Conservation (phyloP, 1,139 yeast genomes). For the Eremothecium gossypii region DNA sequence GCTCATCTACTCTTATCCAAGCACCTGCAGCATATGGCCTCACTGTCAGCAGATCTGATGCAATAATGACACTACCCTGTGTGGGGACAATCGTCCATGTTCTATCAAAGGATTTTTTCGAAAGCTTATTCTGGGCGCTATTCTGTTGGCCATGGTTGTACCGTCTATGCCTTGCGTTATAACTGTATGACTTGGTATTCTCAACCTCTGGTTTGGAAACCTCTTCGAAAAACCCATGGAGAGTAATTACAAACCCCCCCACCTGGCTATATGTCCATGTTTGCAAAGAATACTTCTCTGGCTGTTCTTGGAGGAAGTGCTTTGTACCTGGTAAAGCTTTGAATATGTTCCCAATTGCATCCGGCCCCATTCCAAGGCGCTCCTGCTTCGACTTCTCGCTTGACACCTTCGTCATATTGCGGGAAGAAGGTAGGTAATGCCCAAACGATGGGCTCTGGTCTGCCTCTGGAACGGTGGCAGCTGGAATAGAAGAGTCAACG, state of each 20-base stretch:
- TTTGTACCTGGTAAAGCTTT: constrained; percentile 62
- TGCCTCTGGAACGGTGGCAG: constrained; percentile 35
- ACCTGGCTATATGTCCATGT: constrained; percentile 63
- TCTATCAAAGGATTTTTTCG: constrained; percentile 78
- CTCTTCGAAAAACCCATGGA: constrained; percentile 84
- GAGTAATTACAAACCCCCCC: constrained; percentile 62
- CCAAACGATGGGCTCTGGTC: constrained; percentile 45
- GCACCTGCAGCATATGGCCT: constrained; percentile 57
- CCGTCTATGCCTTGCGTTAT: constrained; percentile 31
- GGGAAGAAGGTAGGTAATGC: constrained; percentile 56
- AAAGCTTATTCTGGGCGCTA: constrained; percentile 36
- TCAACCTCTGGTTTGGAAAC: constrained; percentile 41
- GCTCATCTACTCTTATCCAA: constrained; percentile 35
- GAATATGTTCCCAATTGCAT: constrained; percentile 53
- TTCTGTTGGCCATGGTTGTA: constrained; percentile 25
- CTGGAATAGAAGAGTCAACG: constrained; percentile 41
- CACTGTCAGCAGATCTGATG: constrained; percentile 69
- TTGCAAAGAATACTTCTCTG: constrained; percentile 68
- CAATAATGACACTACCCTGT: constrained; percentile 64
- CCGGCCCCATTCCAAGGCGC: constrained; percentile 64
- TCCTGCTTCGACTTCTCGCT: constrained; percentile 45
- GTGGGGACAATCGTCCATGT: constrained; percentile 71
- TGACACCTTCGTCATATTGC: constrained; percentile 67
- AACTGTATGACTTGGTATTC: constrained; percentile 15
- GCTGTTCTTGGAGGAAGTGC: constrained; percentile 57